Base-by-base conservation (phyloP, 176 grass and related monocot species). In the Metroxylon sagu region DNA sequence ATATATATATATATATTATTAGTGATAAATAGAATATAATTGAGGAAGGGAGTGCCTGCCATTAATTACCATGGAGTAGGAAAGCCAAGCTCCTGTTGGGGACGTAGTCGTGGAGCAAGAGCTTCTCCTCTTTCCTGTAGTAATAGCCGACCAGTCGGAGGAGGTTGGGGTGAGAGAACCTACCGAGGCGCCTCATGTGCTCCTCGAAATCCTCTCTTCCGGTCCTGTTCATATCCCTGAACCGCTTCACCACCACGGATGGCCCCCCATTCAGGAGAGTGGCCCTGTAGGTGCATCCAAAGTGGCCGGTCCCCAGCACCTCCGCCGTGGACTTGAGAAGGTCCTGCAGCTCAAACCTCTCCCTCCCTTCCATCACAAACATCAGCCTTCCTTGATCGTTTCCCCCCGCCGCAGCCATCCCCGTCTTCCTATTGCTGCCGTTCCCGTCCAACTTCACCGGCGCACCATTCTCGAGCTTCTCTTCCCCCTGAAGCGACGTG, bases 51-150 rank as follows among this genome's bases (percentile, higher is more conserved):
- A 23, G 21, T 23, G 21, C 21, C 1, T 23, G 21, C 21, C 21
- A 23, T 23, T 0, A 43, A 43, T 12, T 73, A 90, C 86, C 80
- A 31, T 92, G 88, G 56, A 98, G 78, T 29, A 82, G 64, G 73
- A 83, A 43, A 3, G 84, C 81, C 60, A 98, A 71, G 84, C 84
- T 88, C 53, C 77, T 61, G 63, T 92, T 91, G 35, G 78, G 70
- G 29, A 80, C 81, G 52, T 74, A 98, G 69, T 85, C 76, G 14
- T 77, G 83, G 75, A 98, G 78, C 48, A 98, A 71, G 2, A 98
- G 74, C 65, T 98, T 98, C 81, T 98, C 93, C 62, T 98, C 93
- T 73, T 92, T 98, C 30, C 93, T 79, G 49, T 92, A 98, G 70
- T 98, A 92, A 61, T 98, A 98, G 18, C 84, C 73, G 14, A 98